Percentiles rank a stretch among this genome's conserved stretches.
Evolutionary conservation across 139 green algal genomes (phyloP).

Genomic region (Micractinium sp.): DNA sequence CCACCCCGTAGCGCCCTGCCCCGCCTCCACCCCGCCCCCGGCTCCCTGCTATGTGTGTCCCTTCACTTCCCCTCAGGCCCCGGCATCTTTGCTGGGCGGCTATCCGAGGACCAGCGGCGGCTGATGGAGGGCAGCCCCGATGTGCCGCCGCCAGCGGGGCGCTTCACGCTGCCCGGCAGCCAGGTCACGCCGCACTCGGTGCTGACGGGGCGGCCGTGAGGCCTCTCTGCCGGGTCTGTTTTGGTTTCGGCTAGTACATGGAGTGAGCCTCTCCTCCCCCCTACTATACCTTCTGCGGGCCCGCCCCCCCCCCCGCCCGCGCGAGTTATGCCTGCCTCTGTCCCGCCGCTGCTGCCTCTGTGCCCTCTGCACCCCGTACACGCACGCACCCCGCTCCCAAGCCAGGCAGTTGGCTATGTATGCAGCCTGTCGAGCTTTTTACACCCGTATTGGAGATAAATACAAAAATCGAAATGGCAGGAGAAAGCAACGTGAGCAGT

Average conservation of each 20-base stretch:
- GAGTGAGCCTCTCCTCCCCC: background rate
- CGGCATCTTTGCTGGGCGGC: slow-evolving; percentile 63
- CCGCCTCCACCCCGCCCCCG: no score
- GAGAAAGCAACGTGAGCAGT: no score
- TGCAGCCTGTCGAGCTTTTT: no score
- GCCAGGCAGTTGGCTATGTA: no score
- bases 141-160: slow-evolving; percentile 47
- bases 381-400: no score
- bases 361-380: background rate
- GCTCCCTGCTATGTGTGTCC: background rate
- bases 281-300: background rate
- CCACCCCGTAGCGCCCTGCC: no score
- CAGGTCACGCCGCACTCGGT: slow-evolving; percentile 25
- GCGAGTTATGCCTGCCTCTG: background rate
- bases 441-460: no score
- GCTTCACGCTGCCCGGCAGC: slow-evolving; percentile 21
- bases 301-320: background rate
- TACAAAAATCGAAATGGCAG: no score
- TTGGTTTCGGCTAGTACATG: background rate
- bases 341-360: background rate
- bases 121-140: slow-evolving; percentile 46
- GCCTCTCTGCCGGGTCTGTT: background rate
- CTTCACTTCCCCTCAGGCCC: slow-evolving; percentile 17
- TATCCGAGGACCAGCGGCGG: slow-evolving; percentile 59
- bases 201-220: slow-evolving; percentile 18